Percentiles rank a stretch among this genome's conserved stretches.
phyloP scores from a whole-genome alignment of 2,329 filamentous ascomycete genomes.

The Venturiaceae sp. region DNA sequence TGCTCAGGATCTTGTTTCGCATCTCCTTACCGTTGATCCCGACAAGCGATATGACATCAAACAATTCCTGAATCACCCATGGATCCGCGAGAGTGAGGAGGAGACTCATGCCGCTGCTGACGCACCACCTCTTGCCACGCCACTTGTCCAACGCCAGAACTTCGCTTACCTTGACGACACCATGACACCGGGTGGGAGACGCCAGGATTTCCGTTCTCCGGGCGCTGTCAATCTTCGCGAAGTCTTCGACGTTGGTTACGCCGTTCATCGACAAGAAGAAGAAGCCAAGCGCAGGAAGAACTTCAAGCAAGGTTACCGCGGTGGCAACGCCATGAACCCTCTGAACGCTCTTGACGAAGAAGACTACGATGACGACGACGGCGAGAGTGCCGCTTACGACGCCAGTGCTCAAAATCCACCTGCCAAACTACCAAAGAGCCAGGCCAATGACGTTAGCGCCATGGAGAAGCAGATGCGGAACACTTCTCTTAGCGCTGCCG shows the following conservation, averaged over 20 bases:
- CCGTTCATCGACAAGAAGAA: constrained; percentile 92
- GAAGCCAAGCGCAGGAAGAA: constrained; percentile 88
- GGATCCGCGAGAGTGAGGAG: constrained; percentile 68
- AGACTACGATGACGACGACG: constrained; percentile 51
- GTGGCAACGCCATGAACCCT: constrained; percentile 47
- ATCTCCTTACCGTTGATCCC: constrained; percentile 88
- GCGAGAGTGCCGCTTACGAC: constrained; percentile 48
- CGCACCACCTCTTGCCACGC: constrained; percentile 63
- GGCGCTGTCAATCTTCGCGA: constrained; percentile 92
- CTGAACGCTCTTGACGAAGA: constrained; percentile 57
- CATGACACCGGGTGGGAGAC: constrained; percentile 48
- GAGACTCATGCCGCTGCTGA: constrained; percentile 57
- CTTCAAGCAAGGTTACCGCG: constrained; percentile 58
- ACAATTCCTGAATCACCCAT: constrained; percentile 89
- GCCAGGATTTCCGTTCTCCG: constrained; percentile 89
- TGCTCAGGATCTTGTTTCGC: constrained; percentile 87
- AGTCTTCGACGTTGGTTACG: constrained; percentile 97
- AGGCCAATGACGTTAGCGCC: constrained; percentile 53
- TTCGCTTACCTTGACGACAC: constrained; percentile 44
- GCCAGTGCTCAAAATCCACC: constrained; percentile 37
- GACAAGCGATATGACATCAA: constrained; percentile 90
- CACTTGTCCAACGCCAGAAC: constrained; percentile 37
- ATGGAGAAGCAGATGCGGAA: constrained; percentile 84
- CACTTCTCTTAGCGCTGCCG: constrained; percentile 62
- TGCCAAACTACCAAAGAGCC: constrained; percentile 51